phyloP scores from a whole-genome alignment of 306 rosid species.

The Styphnolobium japonicum region DNA sequence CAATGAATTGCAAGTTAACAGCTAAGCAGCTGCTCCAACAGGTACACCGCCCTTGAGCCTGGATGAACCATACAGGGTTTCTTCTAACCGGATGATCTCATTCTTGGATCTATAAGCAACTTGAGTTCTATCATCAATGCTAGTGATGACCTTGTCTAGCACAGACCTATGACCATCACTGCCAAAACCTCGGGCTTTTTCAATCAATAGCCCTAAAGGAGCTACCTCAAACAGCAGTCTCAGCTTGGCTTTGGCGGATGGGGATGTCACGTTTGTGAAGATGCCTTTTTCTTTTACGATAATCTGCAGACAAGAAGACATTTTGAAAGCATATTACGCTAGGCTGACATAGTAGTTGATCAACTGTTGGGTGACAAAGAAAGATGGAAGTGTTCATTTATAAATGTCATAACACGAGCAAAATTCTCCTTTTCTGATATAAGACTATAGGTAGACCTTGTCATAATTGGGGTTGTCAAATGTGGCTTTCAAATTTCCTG shows the following conservation, averaged over 20 bases:
- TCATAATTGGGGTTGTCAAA: constrained; percentile 81
- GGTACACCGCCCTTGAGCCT: constrained; percentile 89
- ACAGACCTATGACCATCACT: constrained; percentile 85
- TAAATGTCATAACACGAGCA: background rate
- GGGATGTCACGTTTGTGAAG: constrained; percentile 90
- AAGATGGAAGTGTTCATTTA: constrained; percentile 25
- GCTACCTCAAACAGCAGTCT: constrained; percentile 97
- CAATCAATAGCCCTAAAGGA: constrained; percentile 86
- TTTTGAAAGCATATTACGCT: background rate
- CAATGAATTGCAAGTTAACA: constrained; percentile 19
- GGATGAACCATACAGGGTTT: constrained; percentile 91
- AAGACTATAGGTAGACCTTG: constrained; percentile 47
- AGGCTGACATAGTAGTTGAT: constrained; percentile 67
- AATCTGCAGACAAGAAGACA: constrained; percentile 42
- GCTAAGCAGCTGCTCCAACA: constrained; percentile 78
- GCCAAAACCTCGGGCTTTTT: constrained; percentile 94
- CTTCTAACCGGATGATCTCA: constrained; percentile 90
- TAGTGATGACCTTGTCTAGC: constrained; percentile 73
- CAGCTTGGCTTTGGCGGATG: constrained; percentile 88
- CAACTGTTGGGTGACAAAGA: constrained; percentile 50
- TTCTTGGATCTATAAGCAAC: constrained; percentile 95
- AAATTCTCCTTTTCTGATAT: background rate
- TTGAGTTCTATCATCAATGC: constrained; percentile 87
- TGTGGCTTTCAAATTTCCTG: constrained; percentile 98
- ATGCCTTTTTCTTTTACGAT: constrained; percentile 94